Evolutionary conservation across 805 yeast species (phyloP), one percentile per base, ranked within the genome.

Genomic region (Brettanomyces nanus): DNA sequence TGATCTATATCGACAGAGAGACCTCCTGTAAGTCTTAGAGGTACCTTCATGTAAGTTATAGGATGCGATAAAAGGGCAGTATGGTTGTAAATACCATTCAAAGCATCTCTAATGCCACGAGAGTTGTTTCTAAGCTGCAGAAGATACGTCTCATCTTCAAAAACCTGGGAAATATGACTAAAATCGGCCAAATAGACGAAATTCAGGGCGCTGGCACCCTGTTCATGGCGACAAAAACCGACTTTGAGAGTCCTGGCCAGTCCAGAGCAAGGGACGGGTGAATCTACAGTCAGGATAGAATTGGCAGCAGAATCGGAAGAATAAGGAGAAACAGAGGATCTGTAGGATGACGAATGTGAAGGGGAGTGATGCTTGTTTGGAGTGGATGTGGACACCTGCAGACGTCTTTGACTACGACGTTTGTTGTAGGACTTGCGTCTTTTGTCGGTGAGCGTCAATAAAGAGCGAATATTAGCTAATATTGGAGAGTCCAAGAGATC

Each of bases 391-490:
- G 26, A 17, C n/a, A n/a, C 9, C 7, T n/a, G 5, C 34, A 20
- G 34, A 9, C 21, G 34, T 14, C 34, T 37, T 13, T 31, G 34
- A 20, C 34, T 31, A 14, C 23, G 22, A 13, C 21, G 19, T 37
- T 50, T 57, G 33, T 48, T 54, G 38, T 53, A 56, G 9, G 45
- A 35, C 37, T 54, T 57, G 10, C 62, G 44, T 35, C 47, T 40
- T 21, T 52, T 48, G 13, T 50, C 52, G 28, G 54, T 48, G 30
- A 53, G 59, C 6, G 40, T 34, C 9, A 57, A 34, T 13, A 55
- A 35, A 13, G 37, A 36, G 27, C 51, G 46, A 9, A 57, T 47
- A 6, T 49, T 48, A 19, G 35, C 37, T 4, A 48, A 21, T 3
- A 53, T 20, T 10, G 31, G 19, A 11, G 17, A 19, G 15, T 36